phyloP scores from a whole-genome alignment of 1,284 basidiomycete genomes.

The Sporisorium sorghi region DNA sequence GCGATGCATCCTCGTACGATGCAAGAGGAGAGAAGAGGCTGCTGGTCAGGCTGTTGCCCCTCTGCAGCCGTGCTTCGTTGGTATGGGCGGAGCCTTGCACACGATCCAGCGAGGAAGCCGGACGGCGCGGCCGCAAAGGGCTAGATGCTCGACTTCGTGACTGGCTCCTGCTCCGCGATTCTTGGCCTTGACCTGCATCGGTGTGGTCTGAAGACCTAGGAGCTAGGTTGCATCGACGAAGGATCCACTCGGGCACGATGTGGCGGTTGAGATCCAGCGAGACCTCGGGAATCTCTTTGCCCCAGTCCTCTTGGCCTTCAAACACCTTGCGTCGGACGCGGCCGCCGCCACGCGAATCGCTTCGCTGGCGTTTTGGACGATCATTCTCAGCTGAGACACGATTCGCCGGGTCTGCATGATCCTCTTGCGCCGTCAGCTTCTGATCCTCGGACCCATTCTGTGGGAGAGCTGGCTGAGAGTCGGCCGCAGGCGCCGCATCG shows the following conservation, averaged over 20 bases:
- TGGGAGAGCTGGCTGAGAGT: not conserved
- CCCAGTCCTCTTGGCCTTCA: constrained; percentile 61
- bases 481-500: not conserved
- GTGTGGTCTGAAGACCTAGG: constrained; percentile 5
- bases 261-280: constrained; percentile 91
- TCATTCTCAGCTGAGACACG: not conserved
- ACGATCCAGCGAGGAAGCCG: constrained; percentile 27
- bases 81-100: not conserved
- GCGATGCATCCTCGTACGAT: constrained; percentile 29
- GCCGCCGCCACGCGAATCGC: constrained; percentile 17
- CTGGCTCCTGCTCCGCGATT: constrained; percentile 18
- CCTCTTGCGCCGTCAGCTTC: not conserved
- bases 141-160: constrained; percentile 38
- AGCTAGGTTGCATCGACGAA: constrained; percentile 64
- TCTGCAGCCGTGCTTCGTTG: constrained; percentile 8
- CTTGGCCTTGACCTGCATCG: constrained; percentile 6
- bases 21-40: constrained; percentile 15
- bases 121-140: constrained; percentile 10
- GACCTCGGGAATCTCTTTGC: constrained; percentile 75
- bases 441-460: not conserved
- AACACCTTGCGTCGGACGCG: constrained; percentile 60
- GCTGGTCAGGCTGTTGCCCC: constrained; percentile 11
- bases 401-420: not conserved
- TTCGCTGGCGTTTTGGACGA: constrained; percentile 11
- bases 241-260: constrained; percentile 92